Evolutionary conservation across 2,329 filamentous ascomycete genomes (phyloP).

Genomic region (Trichoderma sp.): DNA sequence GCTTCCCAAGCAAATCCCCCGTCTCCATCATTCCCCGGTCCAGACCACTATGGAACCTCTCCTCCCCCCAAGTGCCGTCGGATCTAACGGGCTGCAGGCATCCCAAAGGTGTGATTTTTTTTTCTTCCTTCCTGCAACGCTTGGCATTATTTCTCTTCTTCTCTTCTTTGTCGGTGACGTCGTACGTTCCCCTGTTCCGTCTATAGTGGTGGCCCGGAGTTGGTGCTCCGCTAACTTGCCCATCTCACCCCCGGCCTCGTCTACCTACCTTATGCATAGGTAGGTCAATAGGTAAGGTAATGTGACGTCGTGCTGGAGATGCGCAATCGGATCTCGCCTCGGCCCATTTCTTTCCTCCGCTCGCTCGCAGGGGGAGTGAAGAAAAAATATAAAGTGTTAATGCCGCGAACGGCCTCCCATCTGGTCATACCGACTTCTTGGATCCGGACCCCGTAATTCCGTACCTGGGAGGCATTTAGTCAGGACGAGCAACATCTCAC

Average conservation of each 20-base stretch:
- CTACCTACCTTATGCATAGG: no score
- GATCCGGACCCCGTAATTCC: background rate
- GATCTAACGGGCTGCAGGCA: conserved; percentile 14
- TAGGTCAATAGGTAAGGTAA: background rate
- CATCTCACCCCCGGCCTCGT: background rate
- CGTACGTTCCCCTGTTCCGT: background rate
- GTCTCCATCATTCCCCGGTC: conserved; percentile 28
- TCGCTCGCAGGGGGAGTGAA: background rate
- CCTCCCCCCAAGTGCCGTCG: conserved; percentile 6
- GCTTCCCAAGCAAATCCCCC: background rate
- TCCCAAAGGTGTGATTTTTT: background rate
- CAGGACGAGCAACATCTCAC: background rate
- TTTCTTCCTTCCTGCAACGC: background rate
- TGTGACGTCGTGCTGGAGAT: background rate
- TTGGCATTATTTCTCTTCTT: background rate
- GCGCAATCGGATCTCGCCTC: conserved; percentile 9
- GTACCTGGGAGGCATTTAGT: background rate
- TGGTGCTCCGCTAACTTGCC: background rate
- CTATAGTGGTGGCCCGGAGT: background rate
- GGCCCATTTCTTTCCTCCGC: background rate
- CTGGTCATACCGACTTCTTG: background rate
- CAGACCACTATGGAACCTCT: conserved; percentile 33
- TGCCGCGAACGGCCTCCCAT: conserved; percentile 2
- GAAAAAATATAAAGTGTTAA: background rate
- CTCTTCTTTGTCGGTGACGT: background rate